Evolutionary conservation across 179 eudicot genomes (phyloP).

Genomic region (Patellifolia procumbens): DNA sequence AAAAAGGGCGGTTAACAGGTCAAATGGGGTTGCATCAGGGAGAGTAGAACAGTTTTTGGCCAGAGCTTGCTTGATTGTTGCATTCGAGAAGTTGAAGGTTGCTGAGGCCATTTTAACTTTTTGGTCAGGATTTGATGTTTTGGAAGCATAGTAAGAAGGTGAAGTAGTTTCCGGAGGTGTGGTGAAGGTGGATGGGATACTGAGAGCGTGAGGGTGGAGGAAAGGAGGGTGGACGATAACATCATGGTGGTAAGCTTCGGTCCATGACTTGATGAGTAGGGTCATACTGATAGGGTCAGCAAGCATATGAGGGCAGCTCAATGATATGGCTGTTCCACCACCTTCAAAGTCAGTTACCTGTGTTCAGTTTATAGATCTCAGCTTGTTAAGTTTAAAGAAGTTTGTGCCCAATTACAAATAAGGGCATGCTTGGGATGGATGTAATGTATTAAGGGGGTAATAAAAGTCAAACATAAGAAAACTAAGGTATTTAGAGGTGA

Average conservation of each 20-base stretch:
- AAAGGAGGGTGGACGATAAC: conserved; percentile 46
- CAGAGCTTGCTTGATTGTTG: conserved; percentile 33
- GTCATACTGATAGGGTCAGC: conserved; percentile 56
- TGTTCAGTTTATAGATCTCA: too few species aligned
- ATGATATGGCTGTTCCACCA: conserved; percentile 59
- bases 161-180: conserved; percentile 2
- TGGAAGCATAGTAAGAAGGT: conserved; percentile 21
- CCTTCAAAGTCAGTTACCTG: conserved; percentile 64
- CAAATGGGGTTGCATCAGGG: conserved; percentile 53
- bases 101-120: conserved; percentile 34
- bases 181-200: conserved; percentile 1
- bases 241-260: conserved; percentile 34
- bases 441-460: too few species aligned
- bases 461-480: too few species aligned
- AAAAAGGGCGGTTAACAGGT: conserved; percentile 53
- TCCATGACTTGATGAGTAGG: conserved; percentile 56
- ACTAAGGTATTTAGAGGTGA: too few species aligned
- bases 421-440: too few species aligned
- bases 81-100: conserved; percentile 49
- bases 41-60: conserved; percentile 22
- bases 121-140: neutral
- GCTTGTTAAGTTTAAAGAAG: neutral
- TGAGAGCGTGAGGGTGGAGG: conserved; percentile 36
- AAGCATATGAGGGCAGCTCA: conserved; percentile 61
- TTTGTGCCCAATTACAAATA: neutral